These are phyloP conservation scores for Tolypocladium capitatum DNA, from an alignment of 2,329 filamentous ascomycete species.

Conservation along the genomic window DNA sequence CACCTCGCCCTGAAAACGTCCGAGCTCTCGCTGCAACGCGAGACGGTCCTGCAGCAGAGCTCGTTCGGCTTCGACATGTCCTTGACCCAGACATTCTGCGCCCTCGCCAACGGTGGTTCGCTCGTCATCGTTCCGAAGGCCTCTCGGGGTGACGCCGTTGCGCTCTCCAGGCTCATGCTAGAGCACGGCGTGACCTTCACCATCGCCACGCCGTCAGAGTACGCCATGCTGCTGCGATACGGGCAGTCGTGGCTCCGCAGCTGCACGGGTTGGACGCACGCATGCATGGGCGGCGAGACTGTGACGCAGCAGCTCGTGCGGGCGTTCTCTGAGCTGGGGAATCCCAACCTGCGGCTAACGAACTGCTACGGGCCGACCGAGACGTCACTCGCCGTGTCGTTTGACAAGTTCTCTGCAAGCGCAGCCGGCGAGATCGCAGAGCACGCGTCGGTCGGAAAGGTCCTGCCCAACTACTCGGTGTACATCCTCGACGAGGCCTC, in stretches of 20 bases:
- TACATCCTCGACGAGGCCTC: slow-evolving; percentile 26
- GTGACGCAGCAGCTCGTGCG: slow-evolving; percentile 2
- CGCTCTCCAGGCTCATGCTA: slow-evolving; percentile 10
- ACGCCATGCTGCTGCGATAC: slow-evolving; percentile 9
- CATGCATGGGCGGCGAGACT: slow-evolving; percentile 9
- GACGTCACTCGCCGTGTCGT: slow-evolving; percentile 4
- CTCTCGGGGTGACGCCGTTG: slow-evolving; percentile 1
- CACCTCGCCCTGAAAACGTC: slow-evolving; percentile 11
- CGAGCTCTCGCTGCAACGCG: slow-evolving; percentile 8
- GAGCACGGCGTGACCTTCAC: slow-evolving; percentile 19
- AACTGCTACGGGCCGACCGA: slow-evolving; percentile 20
- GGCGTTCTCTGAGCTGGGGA: background rate
- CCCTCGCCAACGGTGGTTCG: slow-evolving; percentile 21
- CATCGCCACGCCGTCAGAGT: slow-evolving; percentile 23
- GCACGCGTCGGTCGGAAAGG: slow-evolving; percentile 5
- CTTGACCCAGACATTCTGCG: slow-evolving; percentile 21
- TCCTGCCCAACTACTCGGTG: slow-evolving; percentile 19
- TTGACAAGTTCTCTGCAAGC: background rate
- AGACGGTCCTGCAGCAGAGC: slow-evolving; percentile 24
- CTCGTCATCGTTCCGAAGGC: slow-evolving; percentile 19
- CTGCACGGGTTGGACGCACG: slow-evolving; percentile 2
- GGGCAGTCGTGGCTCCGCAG: background rate
- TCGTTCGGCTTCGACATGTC: slow-evolving; percentile 28
- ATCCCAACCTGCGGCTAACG: slow-evolving; percentile 1
- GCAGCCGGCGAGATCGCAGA: background rate